phyloP scores from a whole-genome alignment of 208 protist genomes.

The Novymonas esmeraldas region DNA sequence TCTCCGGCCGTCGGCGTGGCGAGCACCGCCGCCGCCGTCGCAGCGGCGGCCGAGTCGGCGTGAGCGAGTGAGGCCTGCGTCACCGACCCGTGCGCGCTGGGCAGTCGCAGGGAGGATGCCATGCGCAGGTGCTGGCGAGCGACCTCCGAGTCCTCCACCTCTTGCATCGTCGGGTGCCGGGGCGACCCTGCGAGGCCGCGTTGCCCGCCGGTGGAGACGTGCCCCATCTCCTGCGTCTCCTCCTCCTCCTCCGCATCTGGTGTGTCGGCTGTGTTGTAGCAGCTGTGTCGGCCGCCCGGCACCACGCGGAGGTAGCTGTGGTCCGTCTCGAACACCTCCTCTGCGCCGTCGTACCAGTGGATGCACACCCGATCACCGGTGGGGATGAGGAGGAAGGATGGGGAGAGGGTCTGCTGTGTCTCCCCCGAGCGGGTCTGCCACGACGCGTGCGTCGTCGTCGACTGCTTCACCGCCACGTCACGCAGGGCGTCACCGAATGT shows the following conservation, averaged over 20 bases:
- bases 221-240: too few relatives aligned
- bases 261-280: slow-evolving; percentile 5
- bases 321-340: slow-evolving; percentile 36
- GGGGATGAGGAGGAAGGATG: slow-evolving; percentile 14
- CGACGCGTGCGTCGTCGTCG: slow-evolving; percentile 16
- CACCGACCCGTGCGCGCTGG: too few relatives aligned
- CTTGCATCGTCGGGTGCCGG: too few relatives aligned
- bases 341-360: slow-evolving; percentile 22
- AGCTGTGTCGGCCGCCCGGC: slow-evolving; percentile 27
- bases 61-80: too few relatives aligned
- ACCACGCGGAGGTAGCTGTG: slow-evolving; percentile 26
- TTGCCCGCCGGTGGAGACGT: too few relatives aligned
- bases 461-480: background rate
- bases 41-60: too few relatives aligned
- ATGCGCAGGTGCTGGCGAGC: too few relatives aligned
- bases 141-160: too few relatives aligned
- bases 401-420: slow-evolving; percentile 1
- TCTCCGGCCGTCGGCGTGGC: too few relatives aligned
- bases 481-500: slow-evolving; percentile 12
- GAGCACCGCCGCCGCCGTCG: too few relatives aligned
- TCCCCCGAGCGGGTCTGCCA: slow-evolving; percentile 10
- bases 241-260: background rate
- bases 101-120: too few relatives aligned
- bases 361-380: slow-evolving; percentile 27
- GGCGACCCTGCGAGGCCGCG: too few relatives aligned